A percentile compares a stretch with the other conserved stretches of the same genome.
Evolutionary conservation across 225 moss, liverwort and hornwort species (phyloP).

Genomic region (Antitrichia curtipendula): DNA sequence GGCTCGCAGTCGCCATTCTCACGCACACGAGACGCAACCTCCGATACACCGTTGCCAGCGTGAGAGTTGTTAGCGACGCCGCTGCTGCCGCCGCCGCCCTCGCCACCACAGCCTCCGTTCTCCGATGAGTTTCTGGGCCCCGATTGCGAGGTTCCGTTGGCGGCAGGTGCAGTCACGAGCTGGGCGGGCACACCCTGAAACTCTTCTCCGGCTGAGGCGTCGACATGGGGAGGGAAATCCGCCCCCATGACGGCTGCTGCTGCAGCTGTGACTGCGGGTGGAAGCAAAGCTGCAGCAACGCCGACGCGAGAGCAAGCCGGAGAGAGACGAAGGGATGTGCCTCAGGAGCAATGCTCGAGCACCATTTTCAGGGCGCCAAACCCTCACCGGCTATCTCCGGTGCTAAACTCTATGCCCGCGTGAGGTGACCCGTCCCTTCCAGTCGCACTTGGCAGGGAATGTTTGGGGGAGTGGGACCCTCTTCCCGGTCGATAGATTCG

Average conservation of each 20-base stretch:
- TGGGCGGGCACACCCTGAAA: constrained; percentile 29
- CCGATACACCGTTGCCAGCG: neutral
- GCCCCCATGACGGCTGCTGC: constrained; percentile 33
- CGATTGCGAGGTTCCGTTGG: neutral
- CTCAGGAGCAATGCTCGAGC: neutral
- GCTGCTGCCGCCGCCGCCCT: neutral
- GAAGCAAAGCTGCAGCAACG: neutral
- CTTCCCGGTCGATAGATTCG: neutral
- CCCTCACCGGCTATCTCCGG: neutral
- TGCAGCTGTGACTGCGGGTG: neutral
- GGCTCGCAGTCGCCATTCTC: neutral
- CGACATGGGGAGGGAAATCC: constrained; percentile 13
- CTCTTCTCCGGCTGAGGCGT: neutral
- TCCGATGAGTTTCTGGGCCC: neutral
- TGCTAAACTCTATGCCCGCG: neutral
- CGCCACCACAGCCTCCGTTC: neutral
- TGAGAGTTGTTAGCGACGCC: neutral
- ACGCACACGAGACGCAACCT: neutral
- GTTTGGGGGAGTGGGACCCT: neutral
- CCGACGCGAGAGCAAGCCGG: neutral
- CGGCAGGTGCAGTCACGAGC: neutral
- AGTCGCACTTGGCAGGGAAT: neutral
- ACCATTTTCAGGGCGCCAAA: constrained; percentile 1
- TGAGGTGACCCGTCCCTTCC: neutral
- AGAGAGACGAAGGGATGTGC: constrained; percentile 32